A percentile compares a stretch with the other conserved stretches of the same genome.
Evolutionary conservation across 768 basidiomycete species (phyloP).

Genomic region (Boletus rubescentipes): DNA sequence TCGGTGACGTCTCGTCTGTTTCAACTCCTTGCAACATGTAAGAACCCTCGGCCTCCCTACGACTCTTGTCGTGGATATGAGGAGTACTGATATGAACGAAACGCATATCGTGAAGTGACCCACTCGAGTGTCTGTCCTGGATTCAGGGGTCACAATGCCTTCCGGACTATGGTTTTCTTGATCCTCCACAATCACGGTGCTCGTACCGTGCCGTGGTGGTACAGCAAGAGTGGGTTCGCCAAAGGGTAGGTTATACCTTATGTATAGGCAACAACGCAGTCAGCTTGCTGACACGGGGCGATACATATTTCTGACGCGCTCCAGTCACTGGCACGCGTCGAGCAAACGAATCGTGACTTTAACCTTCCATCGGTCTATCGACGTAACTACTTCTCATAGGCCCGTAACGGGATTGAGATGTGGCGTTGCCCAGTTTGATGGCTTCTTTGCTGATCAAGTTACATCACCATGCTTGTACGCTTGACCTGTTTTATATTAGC

Average conservation of each 20-base stretch:
- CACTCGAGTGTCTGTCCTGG: conserved; percentile 94
- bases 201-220: conserved; percentile 84
- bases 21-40: too few species aligned
- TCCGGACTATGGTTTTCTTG: conserved; percentile 80
- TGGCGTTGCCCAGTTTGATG: too few species aligned
- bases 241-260: conserved; percentile 58
- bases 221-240: conserved; percentile 65
- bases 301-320: too few species aligned
- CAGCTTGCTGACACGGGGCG: conserved; percentile 2
- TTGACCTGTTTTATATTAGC: too few species aligned
- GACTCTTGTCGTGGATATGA: conserved; percentile 59
- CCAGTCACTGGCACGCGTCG: too few species aligned
- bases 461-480: not conserved
- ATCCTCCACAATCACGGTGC: conserved; percentile 74
- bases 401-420: too few species aligned
- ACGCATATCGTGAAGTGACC: conserved; percentile 86
- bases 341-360: too few species aligned
- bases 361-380: too few species aligned
- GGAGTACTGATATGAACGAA: conserved; percentile 92
- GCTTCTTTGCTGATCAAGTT: too few species aligned
- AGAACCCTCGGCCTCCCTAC: too few species aligned
- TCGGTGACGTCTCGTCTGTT: too few species aligned
- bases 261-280: not conserved
- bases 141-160: conserved; percentile 67
- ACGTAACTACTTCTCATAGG: too few species aligned